A percentile compares a stretch with the other conserved stretches of the same genome.
Evolutionary conservation across 257 asterid genomes (phyloP).

Genomic region (Voacanga thouarsii): DNA sequence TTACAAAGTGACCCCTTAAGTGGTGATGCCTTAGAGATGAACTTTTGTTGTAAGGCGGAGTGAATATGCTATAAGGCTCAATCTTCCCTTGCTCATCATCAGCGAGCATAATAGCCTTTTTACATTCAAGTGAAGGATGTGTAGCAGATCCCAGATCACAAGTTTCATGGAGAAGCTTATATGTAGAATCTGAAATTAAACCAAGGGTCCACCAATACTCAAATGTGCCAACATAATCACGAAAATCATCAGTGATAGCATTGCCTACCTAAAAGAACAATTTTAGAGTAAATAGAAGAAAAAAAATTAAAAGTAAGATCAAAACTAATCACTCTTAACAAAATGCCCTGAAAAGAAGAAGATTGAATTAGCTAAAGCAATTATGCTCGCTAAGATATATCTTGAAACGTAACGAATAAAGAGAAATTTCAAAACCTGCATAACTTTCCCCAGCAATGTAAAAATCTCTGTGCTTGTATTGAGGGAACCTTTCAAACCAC

Average conservation of each 20-base stretch:
- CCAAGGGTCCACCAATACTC: constrained; percentile 99
- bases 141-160: constrained; percentile 76
- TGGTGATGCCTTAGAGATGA: constrained; percentile 46
- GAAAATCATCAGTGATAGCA: constrained; percentile 90
- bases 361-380: constrained; percentile 10
- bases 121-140: constrained; percentile 75
- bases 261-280: constrained; percentile 75
- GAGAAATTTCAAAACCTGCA: constrained; percentile 49
- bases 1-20: constrained; percentile 82
- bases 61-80: constrained; percentile 87
- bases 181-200: constrained; percentile 87
- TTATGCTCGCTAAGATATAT: background rate
- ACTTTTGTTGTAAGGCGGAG: constrained; percentile 61
- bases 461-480: constrained; percentile 83
- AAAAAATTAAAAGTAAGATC: constrained; percentile 12
- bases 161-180: constrained; percentile 45
- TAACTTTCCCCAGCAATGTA: constrained; percentile 97
- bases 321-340: background rate
- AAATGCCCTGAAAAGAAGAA: constrained; percentile 57
- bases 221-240: constrained; percentile 82
- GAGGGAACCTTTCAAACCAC: constrained; percentile 99
- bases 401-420: background rate
- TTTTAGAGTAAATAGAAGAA: constrained; percentile 7
- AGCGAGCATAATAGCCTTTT: constrained; percentile 51
- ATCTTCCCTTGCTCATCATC: constrained; percentile 75